A percentile compares a stretch with the other conserved stretches of the same genome.
These are phyloP conservation scores for Bryum argenteum DNA, from an alignment of 225 moss, liverwort and hornwort genomes.

Conservation along the genomic window DNA sequence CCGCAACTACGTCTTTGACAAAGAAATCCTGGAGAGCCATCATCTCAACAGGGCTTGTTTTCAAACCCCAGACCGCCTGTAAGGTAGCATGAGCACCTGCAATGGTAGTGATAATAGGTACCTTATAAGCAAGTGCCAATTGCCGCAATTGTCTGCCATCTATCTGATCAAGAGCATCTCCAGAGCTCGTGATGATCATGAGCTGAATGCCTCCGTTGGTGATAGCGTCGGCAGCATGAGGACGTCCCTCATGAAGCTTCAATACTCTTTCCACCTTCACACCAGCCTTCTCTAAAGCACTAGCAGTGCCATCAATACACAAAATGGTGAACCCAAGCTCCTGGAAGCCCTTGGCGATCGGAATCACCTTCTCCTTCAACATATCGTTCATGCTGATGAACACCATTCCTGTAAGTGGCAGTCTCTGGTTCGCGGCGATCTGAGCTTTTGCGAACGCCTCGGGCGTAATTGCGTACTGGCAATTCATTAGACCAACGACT, in stretches of 20 bases:
- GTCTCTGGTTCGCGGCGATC: constrained; percentile 88
- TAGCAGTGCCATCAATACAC: constrained; percentile 79
- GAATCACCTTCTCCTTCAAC: constrained; percentile 71
- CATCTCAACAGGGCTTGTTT: constrained; percentile 80
- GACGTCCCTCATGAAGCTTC: constrained; percentile 95
- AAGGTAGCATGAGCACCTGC: constrained; percentile 82
- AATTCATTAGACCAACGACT: constrained; percentile 94
- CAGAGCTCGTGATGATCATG: constrained; percentile 96
- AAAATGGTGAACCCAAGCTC: constrained; percentile 84
- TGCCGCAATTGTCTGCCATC: constrained; percentile 86
- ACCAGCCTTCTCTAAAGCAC: constrained; percentile 49
- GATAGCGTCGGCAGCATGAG: constrained; percentile 84
- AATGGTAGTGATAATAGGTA: constrained; percentile 95
- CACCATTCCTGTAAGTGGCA: constrained; percentile 87
- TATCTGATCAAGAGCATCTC: constrained; percentile 82
- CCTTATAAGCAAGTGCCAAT: constrained; percentile 90
- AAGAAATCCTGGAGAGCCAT: constrained; percentile 91
- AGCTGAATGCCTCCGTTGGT: constrained; percentile 87
- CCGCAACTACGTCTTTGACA: constrained; percentile 42
- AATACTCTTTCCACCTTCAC: constrained; percentile 85
- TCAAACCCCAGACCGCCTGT: constrained; percentile 80
- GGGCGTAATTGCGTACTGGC: constrained; percentile 87
- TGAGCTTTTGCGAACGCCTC: constrained; percentile 93
- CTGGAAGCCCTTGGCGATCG: constrained; percentile 82
- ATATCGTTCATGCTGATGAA: constrained; percentile 94